Base-by-base conservation (phyloP, 129 eudicot genomes). In the Escallonia rubra region DNA sequence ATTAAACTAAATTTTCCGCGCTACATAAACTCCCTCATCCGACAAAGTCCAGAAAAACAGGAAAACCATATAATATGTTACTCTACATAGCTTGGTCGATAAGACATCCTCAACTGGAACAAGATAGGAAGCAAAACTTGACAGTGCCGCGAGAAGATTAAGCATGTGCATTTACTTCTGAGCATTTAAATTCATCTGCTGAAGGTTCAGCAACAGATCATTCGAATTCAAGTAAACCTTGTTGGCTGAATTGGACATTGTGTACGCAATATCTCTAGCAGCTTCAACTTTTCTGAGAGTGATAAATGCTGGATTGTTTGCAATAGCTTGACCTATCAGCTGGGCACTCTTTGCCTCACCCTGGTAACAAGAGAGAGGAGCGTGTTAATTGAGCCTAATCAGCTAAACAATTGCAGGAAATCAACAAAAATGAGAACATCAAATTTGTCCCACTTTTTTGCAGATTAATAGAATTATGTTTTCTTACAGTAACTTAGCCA, bases 261-360 rank as follows among this genome's bases (percentile, higher is more conserved):
- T 77, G 14, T 72, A 34, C 7, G 86, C 83, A 4, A 77, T 84
- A 41, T 80, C 89, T 53, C 83, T 68, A 13, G 89, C 64, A 12
- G 89, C 89, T 77, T 84, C 86, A 13, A 84, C 80, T 41, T 72
- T 77, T 74, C 89, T 77, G 16, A 84, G 72, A 41, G 89, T 80
- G 23, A 84, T 76, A 64, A 84, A 84, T 7, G 89, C 86, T 3
- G 83, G 79, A 61, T 80, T 84, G 68, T 84, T 80, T 76, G 89
- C 78, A 77, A 84, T 77, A 42, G 86, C 89, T 74, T 76, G 81
- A 47, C 89, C 89, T 10, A 84, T 84, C 74, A 84, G 71, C 45
- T 80, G 83, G 34, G 86, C 89, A 80, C 89, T 84, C 77, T 77
- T 84, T 9, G 89, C 89, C 39, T 84, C 89, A 68, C 89, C 89